These are phyloP conservation scores for Tetrastigma voinierianum DNA, from an alignment of 164 flowering plant genomes.

Conservation along the genomic window DNA sequence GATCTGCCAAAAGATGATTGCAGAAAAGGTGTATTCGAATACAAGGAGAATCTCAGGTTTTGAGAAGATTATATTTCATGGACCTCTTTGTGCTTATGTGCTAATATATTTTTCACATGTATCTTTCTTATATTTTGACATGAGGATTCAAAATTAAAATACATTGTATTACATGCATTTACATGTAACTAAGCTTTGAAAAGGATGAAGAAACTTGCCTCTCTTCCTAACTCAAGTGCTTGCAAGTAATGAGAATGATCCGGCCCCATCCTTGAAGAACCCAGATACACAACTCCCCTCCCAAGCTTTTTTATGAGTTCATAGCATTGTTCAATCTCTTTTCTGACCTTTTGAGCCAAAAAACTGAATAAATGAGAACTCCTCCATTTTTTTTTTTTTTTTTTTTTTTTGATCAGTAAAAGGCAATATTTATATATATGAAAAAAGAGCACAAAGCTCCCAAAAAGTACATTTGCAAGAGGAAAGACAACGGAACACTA, in stretches of 20 bases:
- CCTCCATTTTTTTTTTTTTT: background rate
- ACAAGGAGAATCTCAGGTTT: background rate
- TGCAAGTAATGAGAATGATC: constrained; percentile 74
- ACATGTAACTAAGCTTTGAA: background rate
- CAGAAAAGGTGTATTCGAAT: background rate
- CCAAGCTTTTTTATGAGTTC: constrained; percentile 78
- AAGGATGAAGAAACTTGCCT: constrained; percentile 41
- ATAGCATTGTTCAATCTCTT: constrained; percentile 75
- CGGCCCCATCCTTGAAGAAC: constrained; percentile 79
- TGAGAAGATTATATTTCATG: background rate
- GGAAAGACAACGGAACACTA: too few species aligned
- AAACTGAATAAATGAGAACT: constrained; percentile 4
- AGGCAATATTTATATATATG: too few species aligned
- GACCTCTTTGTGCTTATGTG: background rate
- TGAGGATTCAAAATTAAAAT: background rate
- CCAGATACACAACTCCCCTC: constrained; percentile 84
- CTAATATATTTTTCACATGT: too few species aligned
- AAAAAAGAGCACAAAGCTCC: too few species aligned
- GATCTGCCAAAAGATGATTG: constrained; percentile 37
- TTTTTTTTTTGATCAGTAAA: too few species aligned
- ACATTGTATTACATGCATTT: background rate
- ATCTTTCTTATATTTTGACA: background rate
- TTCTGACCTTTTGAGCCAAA: constrained; percentile 52
- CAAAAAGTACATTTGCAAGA: too few species aligned
- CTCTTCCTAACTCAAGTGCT: constrained; percentile 63